These are phyloP conservation scores for Didymella pinodella DNA, from an alignment of 2,329 filamentous ascomycete genomes.

Conservation along the genomic window DNA sequence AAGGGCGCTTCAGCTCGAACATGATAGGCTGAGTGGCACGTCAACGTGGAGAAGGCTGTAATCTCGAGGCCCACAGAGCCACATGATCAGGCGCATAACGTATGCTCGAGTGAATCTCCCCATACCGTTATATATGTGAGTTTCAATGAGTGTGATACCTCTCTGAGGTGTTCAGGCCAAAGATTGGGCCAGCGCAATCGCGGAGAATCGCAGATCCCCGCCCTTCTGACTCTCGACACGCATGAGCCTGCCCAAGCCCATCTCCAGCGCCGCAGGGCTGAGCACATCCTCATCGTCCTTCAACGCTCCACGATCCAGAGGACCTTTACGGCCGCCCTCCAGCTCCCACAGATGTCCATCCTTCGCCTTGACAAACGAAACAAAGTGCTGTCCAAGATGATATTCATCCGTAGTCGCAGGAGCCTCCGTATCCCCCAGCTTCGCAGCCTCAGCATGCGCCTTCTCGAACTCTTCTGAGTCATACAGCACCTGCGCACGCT, in stretches of 20 bases:
- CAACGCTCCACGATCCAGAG: conserved; percentile 54
- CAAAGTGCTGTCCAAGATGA: conserved; percentile 54
- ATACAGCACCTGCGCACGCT: conserved; percentile 62
- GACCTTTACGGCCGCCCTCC: conserved; percentile 55
- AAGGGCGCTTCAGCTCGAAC: too few species aligned
- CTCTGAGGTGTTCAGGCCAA: conserved; percentile 12
- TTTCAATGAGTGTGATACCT: too few species aligned
- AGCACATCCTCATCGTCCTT: conserved; percentile 55
- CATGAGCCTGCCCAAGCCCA: conserved; percentile 51
- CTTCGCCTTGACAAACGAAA: conserved; percentile 57
- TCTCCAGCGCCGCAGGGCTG: conserved; percentile 52
- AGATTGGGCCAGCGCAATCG: conserved; percentile 52
- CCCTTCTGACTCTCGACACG: conserved; percentile 48
- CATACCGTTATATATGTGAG: too few species aligned
- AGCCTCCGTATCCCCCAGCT: conserved; percentile 51
- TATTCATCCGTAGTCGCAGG: conserved; percentile 42
- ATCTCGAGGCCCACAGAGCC: too few species aligned
- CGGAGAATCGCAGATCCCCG: conserved; percentile 55
- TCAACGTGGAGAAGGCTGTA: too few species aligned
- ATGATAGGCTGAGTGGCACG: too few species aligned
- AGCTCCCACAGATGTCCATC: conserved; percentile 59
- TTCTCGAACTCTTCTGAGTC: conserved; percentile 56
- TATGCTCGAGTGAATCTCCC: too few species aligned
- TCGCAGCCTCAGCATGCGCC: conserved; percentile 54
- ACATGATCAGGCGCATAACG: too few species aligned